phyloP scores from a whole-genome alignment of 2,329 filamentous ascomycete genomes.

The Phialocephala subalpina region DNA sequence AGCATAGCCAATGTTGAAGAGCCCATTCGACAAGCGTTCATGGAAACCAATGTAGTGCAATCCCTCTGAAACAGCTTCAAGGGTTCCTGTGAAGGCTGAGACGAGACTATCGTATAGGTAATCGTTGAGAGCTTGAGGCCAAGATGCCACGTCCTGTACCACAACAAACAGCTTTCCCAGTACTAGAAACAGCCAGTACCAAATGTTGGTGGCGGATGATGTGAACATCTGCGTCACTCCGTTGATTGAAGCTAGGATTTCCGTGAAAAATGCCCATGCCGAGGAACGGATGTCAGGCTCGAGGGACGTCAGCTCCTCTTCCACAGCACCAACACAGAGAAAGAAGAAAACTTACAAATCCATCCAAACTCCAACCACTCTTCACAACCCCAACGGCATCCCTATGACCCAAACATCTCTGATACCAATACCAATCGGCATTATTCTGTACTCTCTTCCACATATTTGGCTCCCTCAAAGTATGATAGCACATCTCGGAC shows the following conservation, averaged over 20 bases:
- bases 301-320: background rate
- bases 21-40: background rate
- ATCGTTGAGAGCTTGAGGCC: background rate
- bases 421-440: slow-evolving; percentile 1
- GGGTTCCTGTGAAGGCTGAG: background rate
- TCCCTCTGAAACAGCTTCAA: background rate
- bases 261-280: too few relatives aligned
- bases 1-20: background rate
- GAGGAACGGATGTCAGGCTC: background rate
- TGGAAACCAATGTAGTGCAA: background rate
- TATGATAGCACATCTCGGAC: background rate
- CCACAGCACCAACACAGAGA: background rate
- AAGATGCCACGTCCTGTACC: background rate
- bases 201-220: too few relatives aligned
- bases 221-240: too few relatives aligned
- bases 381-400: background rate
- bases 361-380: background rate
- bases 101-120: background rate
- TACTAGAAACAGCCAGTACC: too few relatives aligned
- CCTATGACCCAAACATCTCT: background rate
- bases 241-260: too few relatives aligned
- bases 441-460: slow-evolving; percentile 5
- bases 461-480: background rate
- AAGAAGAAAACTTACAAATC: background rate
- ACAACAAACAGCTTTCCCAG: too few relatives aligned